Evolutionary conservation across 2,329 filamentous ascomycete species (phyloP), one percentile per base, ranked within the genome.

Genomic region (Penicillium sp.): DNA sequence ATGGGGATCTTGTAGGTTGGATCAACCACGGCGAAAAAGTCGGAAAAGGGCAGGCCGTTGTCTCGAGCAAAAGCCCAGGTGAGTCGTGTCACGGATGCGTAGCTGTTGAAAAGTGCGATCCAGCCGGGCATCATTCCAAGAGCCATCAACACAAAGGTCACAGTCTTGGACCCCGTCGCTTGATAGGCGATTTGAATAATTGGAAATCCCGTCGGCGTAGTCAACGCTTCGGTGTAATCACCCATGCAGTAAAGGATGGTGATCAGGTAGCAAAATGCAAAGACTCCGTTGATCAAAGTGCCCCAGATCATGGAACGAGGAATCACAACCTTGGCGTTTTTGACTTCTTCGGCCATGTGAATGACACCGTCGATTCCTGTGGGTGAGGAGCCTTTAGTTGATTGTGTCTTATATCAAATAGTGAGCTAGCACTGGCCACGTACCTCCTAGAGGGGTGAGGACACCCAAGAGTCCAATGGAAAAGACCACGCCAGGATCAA

Each of bases 101-200:
- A 47, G 13, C 56, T 55, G 33, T 59, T 59, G 48, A 63, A 60
- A 37, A 57, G 32, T 55, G 67, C 36, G 58, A 61, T 41, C 46
- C 51, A 58, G n/a, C 52, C 55, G 0, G 55, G 48, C 0, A 56
- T 46, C 61, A 67, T 46, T 51, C 66, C 47, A 63, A 73, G 55
- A 24, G 66, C 55, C 46, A 70, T 66, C 2, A 77, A 61, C 4
- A 76, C 72, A 0, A 73, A 71, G 11, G 54, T 56, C 3, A 70
- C 72, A 3, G 63, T 64, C 8, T 66, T 61, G 34, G 69, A 75
- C 24, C 62, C 57, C 5, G 74, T 76, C n/a, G 73, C 74, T 52
- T 74, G 60, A 46, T 65, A 65, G 53, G 80, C 77, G 37, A 79
- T 73, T 46, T 76, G 71, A 55, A 75, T 72, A 58, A 76, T 69